Percentiles rank a stretch among this genome's conserved stretches.
These are phyloP conservation scores for Evernia prunastri DNA, from an alignment of 495 filamentous ascomycete species.

Conservation along the genomic window DNA sequence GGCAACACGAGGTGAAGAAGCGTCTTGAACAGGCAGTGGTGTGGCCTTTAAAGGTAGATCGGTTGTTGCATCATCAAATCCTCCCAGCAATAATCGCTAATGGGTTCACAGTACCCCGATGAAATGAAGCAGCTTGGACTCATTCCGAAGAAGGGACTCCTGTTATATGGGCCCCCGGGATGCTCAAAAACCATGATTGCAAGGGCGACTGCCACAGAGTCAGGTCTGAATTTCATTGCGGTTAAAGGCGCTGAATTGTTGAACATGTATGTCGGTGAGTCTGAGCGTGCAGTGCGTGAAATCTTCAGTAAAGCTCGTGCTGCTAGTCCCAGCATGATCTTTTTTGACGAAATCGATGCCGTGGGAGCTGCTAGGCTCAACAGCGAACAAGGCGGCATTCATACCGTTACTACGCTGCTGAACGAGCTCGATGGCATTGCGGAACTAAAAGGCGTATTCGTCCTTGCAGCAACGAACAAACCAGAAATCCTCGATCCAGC, in stretches of 20 bases:
- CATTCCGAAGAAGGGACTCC: constrained; percentile 70
- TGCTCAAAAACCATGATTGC: constrained; percentile 95
- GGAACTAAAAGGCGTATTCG: constrained; percentile 70
- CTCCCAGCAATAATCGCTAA: constrained; percentile 1
- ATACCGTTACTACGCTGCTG: constrained; percentile 83
- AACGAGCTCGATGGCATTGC: constrained; percentile 98
- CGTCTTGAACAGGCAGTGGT: constrained; percentile 57
- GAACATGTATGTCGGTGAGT: constrained; percentile 97
- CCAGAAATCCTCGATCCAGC: constrained; percentile 82
- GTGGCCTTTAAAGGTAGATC: constrained; percentile 58
- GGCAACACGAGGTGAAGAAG: constrained; percentile 73
- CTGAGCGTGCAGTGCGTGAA: constrained; percentile 79
- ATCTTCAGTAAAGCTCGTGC: constrained; percentile 82
- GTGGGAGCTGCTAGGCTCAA: constrained; percentile 66
- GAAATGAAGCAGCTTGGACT: constrained; percentile 52
- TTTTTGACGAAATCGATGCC: constrained; percentile 97
- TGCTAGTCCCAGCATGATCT: constrained; percentile 87
- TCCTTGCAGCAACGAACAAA: constrained; percentile 92
- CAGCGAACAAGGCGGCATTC: constrained; percentile 51
- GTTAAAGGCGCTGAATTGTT: constrained; percentile 95
- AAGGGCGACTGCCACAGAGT: constrained; percentile 86
- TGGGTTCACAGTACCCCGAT: constrained; percentile 46
- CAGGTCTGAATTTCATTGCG: constrained; percentile 87
- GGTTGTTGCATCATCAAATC: background rate
- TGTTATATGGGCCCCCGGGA: constrained; percentile 90